These are phyloP conservation scores for Trifolium fragiferum DNA, from an alignment of 306 rosid genomes.

Conservation along the genomic window DNA sequence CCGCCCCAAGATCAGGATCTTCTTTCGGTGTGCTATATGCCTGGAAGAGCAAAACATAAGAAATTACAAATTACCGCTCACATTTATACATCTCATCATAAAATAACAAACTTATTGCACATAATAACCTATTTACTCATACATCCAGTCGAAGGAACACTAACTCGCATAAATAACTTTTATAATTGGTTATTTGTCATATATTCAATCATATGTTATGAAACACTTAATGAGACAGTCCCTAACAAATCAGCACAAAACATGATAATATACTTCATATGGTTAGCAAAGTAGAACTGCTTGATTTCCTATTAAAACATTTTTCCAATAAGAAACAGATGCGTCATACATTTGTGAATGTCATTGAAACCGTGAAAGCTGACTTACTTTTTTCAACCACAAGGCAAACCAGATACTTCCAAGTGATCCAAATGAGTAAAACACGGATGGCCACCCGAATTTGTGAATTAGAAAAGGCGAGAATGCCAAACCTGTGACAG, in stretches of 20 bases:
- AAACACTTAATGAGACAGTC: slow-evolving; percentile 24
- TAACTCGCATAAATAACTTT: slow-evolving; percentile 13
- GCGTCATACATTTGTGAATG: neutral
- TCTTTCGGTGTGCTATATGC: slow-evolving; percentile 93
- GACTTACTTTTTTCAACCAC: slow-evolving; percentile 81
- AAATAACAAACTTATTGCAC: slow-evolving; percentile 12
- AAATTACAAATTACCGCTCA: slow-evolving; percentile 29
- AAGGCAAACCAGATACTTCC: slow-evolving; percentile 94
- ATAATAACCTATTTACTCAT: slow-evolving; percentile 23
- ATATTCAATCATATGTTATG: slow-evolving; percentile 21
- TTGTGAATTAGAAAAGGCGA: slow-evolving; percentile 78
- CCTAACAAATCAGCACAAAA: slow-evolving; percentile 37
- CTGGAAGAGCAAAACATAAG: slow-evolving; percentile 54
- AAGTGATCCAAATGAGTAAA: slow-evolving; percentile 94
- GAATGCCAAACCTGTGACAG: slow-evolving; percentile 86
- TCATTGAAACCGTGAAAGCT: slow-evolving; percentile 23
- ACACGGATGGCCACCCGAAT: slow-evolving; percentile 96
- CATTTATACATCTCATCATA: slow-evolving; percentile 26
- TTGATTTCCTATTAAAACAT: slow-evolving; percentile 19
- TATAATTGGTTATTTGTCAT: neutral
- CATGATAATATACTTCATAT: slow-evolving; percentile 14
- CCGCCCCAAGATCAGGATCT: slow-evolving; percentile 67
- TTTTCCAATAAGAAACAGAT: slow-evolving; percentile 23
- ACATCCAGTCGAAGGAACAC: slow-evolving; percentile 5
- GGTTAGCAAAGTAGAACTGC: slow-evolving; percentile 13